Base-by-base conservation (phyloP, 768 basidiomycete species). In the Serendipita sp. region DNA sequence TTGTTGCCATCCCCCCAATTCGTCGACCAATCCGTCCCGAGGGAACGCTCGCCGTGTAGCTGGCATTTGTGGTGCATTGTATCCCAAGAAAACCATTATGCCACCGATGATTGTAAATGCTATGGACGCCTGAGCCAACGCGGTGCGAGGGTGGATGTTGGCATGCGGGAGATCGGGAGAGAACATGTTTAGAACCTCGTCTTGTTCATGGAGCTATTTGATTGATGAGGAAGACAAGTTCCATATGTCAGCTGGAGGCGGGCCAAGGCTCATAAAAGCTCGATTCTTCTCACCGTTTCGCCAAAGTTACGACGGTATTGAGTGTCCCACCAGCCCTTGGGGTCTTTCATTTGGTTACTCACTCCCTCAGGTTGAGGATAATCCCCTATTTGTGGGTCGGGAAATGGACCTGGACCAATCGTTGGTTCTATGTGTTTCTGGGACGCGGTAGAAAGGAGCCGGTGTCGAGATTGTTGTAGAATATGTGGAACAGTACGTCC, bases 161-260 rank as follows among this genome's bases (percentile, higher is more conserved):
- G 79, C 78, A 63, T 67, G 65, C 45, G 89, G 81, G 34, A 82
- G 76, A 70, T 92, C 90, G 24, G 89, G 89, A 30, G 89, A 88
- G 88, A 88, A 92, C 86, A 92, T 89, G 44, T 86, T 89, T 65
- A 86, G 74, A 28, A 88, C 76, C 70, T 92, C 90, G 63, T 91
- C 88, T 70, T 82, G 78, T 73, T 90, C 88, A 66, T 88, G 89
- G 37, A 90, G 74, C 90, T 92, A 70, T 24, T 63, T 41, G 45
- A 28, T 51, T n/a, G 18, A 51, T 5, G n/a, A 8, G 30, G 8
- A 32, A 3, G n/a, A 51, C 48, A 32, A 18, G 30, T 51, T 51
- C 30, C 48, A 51, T 24, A 51, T 51, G 41, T 32, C 48, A 51
- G 8, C 30, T 32, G 30, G n/a, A n/a, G 48, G n/a, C 35, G 45